A percentile compares a stretch with the other conserved stretches of the same genome.
Conservation (phyloP, 2,329 filamentous ascomycete genomes). For the Tolypocladium cylindrosporum region DNA sequence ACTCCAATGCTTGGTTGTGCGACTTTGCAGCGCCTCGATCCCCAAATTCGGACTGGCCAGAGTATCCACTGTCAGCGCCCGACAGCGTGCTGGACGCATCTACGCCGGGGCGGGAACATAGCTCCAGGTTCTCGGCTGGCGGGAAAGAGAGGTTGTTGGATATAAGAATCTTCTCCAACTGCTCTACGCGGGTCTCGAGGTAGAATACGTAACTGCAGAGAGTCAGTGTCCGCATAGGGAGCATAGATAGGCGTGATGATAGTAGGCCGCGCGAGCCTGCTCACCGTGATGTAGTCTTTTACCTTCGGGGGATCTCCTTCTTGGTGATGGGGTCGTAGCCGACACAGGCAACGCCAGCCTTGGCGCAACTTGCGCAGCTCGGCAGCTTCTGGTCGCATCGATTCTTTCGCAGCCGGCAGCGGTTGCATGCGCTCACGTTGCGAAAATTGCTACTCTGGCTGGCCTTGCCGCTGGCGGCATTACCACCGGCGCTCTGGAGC, state of each 20-base stretch:
- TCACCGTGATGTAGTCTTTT: conserved; percentile 25
- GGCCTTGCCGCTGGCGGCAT: conserved; percentile 25
- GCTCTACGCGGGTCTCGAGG: conserved; percentile 74
- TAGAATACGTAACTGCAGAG: conserved; percentile 79
- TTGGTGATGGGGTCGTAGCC: conserved; percentile 96
- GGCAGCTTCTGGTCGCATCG: conserved; percentile 89
- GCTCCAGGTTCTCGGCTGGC: conserved; percentile 59
- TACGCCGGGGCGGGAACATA: conserved; percentile 39
- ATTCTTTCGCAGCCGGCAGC: conserved; percentile 86
- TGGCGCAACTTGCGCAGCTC: conserved; percentile 84
- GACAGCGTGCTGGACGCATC: conserved; percentile 23
- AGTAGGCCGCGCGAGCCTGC: no score
- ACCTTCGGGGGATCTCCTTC: conserved; percentile 86
- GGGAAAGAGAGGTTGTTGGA: conserved; percentile 63
- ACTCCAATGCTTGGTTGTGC: conserved; percentile 19
- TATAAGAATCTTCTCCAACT: conserved; percentile 68
- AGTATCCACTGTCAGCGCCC: conserved; percentile 21
- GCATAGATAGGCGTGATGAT: not conserved
- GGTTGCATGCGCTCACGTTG: conserved; percentile 90
- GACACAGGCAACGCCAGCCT: conserved; percentile 83
- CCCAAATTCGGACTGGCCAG: conserved; percentile 20
- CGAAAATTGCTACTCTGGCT: conserved; percentile 61
- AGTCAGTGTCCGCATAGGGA: conserved; percentile 5
- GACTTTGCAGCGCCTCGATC: conserved; percentile 14
- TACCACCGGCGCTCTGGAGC: not conserved